Evolutionary conservation across 768 basidiomycete species (phyloP).

Genomic region (Dendrothele bispora): DNA sequence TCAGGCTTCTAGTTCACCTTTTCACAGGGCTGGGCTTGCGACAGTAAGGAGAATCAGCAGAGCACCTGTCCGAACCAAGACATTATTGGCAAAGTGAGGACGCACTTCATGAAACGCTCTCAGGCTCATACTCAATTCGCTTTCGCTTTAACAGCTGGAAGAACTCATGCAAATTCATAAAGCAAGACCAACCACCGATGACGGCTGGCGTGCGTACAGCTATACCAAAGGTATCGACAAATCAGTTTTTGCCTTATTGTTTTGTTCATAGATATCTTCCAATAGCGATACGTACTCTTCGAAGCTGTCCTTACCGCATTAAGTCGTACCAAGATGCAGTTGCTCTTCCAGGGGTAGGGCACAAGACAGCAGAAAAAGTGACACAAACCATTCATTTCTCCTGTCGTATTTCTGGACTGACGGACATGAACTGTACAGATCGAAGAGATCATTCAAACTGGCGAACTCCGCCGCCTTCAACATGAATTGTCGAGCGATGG

Average conservation of each 20-base stretch:
- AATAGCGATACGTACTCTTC: slow-evolving; percentile 59
- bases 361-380: slow-evolving; percentile 76
- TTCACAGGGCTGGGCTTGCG: slow-evolving; percentile 67
- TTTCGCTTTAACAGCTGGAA: slow-evolving; percentile 46
- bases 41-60: slow-evolving; percentile 39
- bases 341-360: slow-evolving; percentile 60
- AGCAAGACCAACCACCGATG: slow-evolving; percentile 56
- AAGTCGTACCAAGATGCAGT: slow-evolving; percentile 57
- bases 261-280: background rate
- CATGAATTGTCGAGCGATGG: slow-evolving; percentile 65
- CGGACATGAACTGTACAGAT: slow-evolving; percentile 46
- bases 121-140: background rate
- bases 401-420: too few relatives aligned
- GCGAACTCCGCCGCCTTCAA: slow-evolving; percentile 63
- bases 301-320: slow-evolving; percentile 58
- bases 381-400: too few relatives aligned
- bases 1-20: background rate
- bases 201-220: slow-evolving; percentile 65
- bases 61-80: slow-evolving; percentile 61
- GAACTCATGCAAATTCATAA: slow-evolving; percentile 68
- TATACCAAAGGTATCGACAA: slow-evolving; percentile 61
- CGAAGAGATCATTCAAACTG: slow-evolving; percentile 78
- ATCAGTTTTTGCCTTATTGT: background rate
- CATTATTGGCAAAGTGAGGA: slow-evolving; percentile 68
- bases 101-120: background rate